Base-by-base conservation (phyloP, 345 rosid genomes). In the Chamaenerion angustifolium region DNA sequence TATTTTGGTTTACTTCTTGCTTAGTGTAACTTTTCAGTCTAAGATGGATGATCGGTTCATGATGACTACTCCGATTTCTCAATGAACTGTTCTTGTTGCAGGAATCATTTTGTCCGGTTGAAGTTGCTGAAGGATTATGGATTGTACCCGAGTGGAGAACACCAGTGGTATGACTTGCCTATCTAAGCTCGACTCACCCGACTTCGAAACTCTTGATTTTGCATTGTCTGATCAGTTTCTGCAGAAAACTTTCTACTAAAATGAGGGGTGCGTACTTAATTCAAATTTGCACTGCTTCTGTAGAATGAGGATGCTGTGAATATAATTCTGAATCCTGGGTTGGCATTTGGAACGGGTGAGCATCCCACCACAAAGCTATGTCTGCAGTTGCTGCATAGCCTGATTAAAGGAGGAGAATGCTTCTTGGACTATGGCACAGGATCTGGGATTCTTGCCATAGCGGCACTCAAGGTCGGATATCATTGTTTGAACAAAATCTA, bases 331-430 rank as follows among this genome's bases (percentile, higher is more conserved):
- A 78, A 86, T 68, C 94, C 98, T 62, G 87, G 88, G 61, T 61
- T 77, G 71, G 88, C 95, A 21, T 85, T 90, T 68, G 95, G 98
- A 56, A 85, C 92, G 10, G 98, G 95, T 51, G 92, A 89, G 58
- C 97, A 89, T 55, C 74, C 95, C 37, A 76, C 94, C 8, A 77
- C 95, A 16, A 83, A 64, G 62, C 62, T 81, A 41, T 90, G 95
- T 63, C 65, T 85, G 6, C 56, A 72, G 75, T 77, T 85, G 51
- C 80, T 89, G 54, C 65, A 35, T 37, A 43, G 71, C 50, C 65
- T 71, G 72, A 74, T 89, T 40, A 81, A 69, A 65, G 95, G 88
- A 35, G 87, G 86, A 63, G 95, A 90, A 63, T 35, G 21, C 51
- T 64, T 90, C 74, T 74, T 86, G 48, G 94, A 90, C 67, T 86